Conservation (phyloP, 2,329 filamentous ascomycete species). For the Xylaria sp. region DNA sequence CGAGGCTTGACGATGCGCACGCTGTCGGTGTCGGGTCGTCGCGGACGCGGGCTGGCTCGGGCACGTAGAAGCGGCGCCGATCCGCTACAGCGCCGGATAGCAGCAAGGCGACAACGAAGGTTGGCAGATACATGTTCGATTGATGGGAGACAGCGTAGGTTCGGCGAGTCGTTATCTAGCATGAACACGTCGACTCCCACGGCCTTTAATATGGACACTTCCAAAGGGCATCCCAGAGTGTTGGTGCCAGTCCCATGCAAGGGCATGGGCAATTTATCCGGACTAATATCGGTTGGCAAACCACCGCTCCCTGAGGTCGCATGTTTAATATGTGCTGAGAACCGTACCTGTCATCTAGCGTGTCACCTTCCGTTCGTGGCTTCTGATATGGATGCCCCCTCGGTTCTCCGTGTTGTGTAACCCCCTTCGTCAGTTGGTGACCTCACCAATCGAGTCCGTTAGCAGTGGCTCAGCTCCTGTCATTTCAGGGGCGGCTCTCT, state of each 20-base stretch:
- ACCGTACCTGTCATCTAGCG: neutral
- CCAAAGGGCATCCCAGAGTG: no score
- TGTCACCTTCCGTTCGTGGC: neutral
- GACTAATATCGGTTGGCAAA: neutral
- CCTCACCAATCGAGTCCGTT: no score
- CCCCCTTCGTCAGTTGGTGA: no score
- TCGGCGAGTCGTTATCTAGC: neutral
- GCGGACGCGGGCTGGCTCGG: constrained; percentile 20
- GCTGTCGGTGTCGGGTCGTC: constrained; percentile 15
- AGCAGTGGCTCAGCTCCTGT: no score
- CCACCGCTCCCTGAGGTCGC: neutral
- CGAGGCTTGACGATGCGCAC: constrained; percentile 24
- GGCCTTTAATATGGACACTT: neutral
- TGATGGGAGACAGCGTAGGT: neutral
- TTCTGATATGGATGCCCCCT: neutral
- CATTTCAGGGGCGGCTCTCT: no score
- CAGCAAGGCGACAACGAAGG: constrained; percentile 6
- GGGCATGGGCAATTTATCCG: neutral
- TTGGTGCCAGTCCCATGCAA: neutral
- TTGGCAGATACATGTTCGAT: constrained; percentile 11
- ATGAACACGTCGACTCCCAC: neutral
- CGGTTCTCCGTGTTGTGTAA: no score
- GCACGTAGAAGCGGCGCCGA: constrained; percentile 17
- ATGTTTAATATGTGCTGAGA: neutral
- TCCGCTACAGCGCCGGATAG: constrained; percentile 12